Evolutionary conservation across 768 basidiomycete species (phyloP).

Genomic region (Rhizopogon sp.): DNA sequence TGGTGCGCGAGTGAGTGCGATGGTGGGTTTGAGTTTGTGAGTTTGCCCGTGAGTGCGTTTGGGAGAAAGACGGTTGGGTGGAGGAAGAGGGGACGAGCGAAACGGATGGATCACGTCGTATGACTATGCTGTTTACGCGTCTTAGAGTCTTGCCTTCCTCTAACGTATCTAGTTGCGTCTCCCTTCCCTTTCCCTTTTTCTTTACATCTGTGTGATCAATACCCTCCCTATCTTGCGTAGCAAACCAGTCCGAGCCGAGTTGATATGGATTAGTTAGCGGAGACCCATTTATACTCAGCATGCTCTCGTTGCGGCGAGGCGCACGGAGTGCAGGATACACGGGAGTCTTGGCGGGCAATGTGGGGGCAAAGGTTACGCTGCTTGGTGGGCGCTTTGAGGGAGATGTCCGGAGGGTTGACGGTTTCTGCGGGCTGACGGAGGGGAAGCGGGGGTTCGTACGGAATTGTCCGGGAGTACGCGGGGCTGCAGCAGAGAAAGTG

Average conservation of each 20-base stretch:
- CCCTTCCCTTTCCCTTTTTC: constrained; percentile 21
- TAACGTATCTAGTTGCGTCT: constrained; percentile 13
- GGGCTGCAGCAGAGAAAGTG: constrained; percentile 22
- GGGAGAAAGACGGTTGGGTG: constrained; percentile 12
- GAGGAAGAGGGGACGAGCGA: constrained; percentile 30
- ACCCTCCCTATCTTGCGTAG: constrained; percentile 30
- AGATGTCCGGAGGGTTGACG: constrained; percentile 20
- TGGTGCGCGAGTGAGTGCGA: constrained; percentile 40
- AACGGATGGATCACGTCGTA: constrained; percentile 52
- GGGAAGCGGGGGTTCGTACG: constrained; percentile 24
- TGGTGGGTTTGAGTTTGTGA: constrained; percentile 45
- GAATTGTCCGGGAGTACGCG: not conserved
- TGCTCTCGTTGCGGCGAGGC: constrained; percentile 69
- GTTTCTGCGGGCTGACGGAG: constrained; percentile 34
- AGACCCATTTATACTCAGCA: constrained; percentile 80
- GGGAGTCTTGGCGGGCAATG: constrained; percentile 36
- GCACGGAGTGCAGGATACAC: constrained; percentile 49
- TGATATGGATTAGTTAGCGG: constrained; percentile 77
- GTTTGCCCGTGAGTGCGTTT: constrained; percentile 39
- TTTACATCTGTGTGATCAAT: constrained; percentile 17
- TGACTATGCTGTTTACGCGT: constrained; percentile 57
- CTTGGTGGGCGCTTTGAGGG: constrained; percentile 43
- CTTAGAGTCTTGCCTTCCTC: constrained; percentile 12
- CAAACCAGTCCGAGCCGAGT: constrained; percentile 59
- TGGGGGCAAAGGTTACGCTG: constrained; percentile 66